A percentile compares a stretch with the other conserved stretches of the same genome.
These are phyloP conservation scores for Zasmidium citrigriseum DNA, from an alignment of 2,329 filamentous ascomycete genomes.

Conservation along the genomic window DNA sequence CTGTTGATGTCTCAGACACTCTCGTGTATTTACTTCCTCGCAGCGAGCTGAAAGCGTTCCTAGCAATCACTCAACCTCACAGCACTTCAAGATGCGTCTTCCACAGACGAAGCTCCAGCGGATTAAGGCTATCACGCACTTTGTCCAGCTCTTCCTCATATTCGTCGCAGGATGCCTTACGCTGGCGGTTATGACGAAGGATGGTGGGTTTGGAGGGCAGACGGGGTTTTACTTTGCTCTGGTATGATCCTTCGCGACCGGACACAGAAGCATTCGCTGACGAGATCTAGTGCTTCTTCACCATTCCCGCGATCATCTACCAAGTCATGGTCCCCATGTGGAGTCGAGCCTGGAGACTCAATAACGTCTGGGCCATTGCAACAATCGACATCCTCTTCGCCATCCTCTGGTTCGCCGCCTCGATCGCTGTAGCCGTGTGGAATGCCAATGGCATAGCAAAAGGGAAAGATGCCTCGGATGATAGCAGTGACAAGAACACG, in stretches of 20 bases:
- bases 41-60: background rate
- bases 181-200: constrained; percentile 59
- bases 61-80: background rate
- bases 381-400: constrained; percentile 56
- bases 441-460: constrained; percentile 56
- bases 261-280: background rate
- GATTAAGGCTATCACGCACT: constrained; percentile 58
- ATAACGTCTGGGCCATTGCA: constrained; percentile 62
- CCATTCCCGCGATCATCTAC: constrained; percentile 60
- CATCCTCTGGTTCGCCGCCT: constrained; percentile 61
- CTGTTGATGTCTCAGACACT: background rate
- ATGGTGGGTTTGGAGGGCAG: constrained; percentile 54
- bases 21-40: background rate
- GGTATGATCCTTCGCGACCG: constrained; percentile 42
- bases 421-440: constrained; percentile 58
- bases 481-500: constrained; percentile 34
- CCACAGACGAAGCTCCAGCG: constrained; percentile 52
- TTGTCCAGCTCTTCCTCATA: constrained; percentile 55
- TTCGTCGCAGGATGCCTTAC: constrained; percentile 61
- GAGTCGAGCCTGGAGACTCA: constrained; percentile 58
- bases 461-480: constrained; percentile 42
- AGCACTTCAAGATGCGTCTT: constrained; percentile 42
- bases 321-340: constrained; percentile 63
- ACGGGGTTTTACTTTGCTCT: constrained; percentile 60
- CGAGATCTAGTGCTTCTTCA: constrained; percentile 57